Base-by-base conservation (phyloP, 2,329 filamentous ascomycete genomes). In the Aspergillus sp. region DNA sequence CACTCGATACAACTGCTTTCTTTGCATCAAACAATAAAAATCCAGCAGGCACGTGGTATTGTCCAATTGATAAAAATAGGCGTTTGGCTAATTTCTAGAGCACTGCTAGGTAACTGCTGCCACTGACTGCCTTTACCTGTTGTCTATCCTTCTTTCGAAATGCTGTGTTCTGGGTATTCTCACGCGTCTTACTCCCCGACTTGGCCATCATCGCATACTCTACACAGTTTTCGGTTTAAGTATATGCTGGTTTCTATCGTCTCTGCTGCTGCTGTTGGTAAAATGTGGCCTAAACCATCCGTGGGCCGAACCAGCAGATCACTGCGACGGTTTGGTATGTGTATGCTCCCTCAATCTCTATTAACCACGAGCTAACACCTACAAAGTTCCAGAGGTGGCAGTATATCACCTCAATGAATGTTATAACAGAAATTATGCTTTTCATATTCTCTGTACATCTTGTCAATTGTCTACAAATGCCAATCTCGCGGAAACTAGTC, bases 121-220 rank as follows among this genome's bases (percentile, higher is more conserved):
- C 11, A 49, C 53, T n/a, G 53, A 55, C 32, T 12, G n/a, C 12
- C 45, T 55, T 20, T 49, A 31, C 14, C 45, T 55, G 18, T 31
- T 55, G 4, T 24, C 39, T 10, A 31, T 39, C 11, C 49, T 49
- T n/a, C 45, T 55, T 14, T 55, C 53, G 18, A 55, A 55, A 12
- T 55, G 53, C 53, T 55, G 53, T 14, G 53, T 55, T 45, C 24
- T 55, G 10, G 53, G 29, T 2, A 55, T 55, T 24, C 53, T 55
- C 26, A 49, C 24, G 16, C 26, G 53, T 22, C 14, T 55, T 7
- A 55, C 53, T 49, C 53, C 53, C 5, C 53, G 47, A 9, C 53
- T 26, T 6, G n/a, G 22, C 6, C 53, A 55, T 10, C 53, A 55
- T 26, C 18, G 22, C 10, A 22, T 55, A 7, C 53, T 55, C 7